Base-by-base conservation (phyloP, 805 yeast genomes). In the Sugiyamaella valdiviana region DNA sequence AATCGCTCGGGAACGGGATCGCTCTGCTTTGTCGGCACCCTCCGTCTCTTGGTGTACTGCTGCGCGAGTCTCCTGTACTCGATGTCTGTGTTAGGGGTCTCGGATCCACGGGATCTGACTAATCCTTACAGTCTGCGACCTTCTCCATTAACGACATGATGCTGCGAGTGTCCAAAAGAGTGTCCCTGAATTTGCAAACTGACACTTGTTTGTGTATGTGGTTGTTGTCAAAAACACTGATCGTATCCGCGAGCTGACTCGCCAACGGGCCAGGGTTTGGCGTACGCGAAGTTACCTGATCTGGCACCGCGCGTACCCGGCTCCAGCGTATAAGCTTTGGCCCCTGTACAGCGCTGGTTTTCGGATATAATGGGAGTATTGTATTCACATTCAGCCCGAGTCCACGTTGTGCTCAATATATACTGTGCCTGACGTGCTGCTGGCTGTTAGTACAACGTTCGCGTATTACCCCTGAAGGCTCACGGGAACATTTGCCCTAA, bases 11-110 rank as follows among this genome's bases (percentile, higher is more conserved):
- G 32, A 26, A 36, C n/a, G 16, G n/a, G 14, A 12, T 3, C n/a
- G 14, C n/a, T 36, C 39, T 16, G 39, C 19, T 17, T 36, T 3
- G 16, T 36, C 16, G 39, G 19, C 21, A 36, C 35, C 15, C 41
- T 36, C 23, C 56, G 46, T 35, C 56, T 16, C 39, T 48, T 51
- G 21, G 48, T 39, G 46, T 53, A 51, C 39, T 50, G 56, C 19
- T 51, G 48, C 19, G 56, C 46, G 35, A 53, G 46, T 15, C 43
- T 22, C 21, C 53, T 43, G 35, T 53, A 53, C 26, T 53, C 56
- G 40, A 53, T 39, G 16, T 53, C 56, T 52, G 6, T 16, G 14
- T 12, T 10, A 16, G 9, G 9, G n/a, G 21, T 36, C 19, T 12
- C 16, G 10, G 21, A 36, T 17, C 6, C 6, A 36, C 10, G 39